phyloP scores from a whole-genome alignment of 805 yeast genomes.

The Yarrowia divulgata region DNA sequence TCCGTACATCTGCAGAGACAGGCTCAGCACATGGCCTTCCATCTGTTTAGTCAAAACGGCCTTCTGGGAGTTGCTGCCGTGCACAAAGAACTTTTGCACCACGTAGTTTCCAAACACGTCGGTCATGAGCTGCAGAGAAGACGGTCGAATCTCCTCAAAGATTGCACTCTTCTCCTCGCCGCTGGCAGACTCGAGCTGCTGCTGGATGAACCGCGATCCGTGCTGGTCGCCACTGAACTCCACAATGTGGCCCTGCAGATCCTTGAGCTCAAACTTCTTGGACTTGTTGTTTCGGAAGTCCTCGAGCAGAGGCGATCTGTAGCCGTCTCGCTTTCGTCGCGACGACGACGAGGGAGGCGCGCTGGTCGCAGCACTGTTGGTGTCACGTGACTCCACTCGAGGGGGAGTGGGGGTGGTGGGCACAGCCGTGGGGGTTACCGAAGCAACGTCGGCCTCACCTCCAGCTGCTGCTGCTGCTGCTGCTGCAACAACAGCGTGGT shows the following conservation, averaged over 20 bases:
- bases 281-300: constrained; percentile 76
- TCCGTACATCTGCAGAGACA: constrained; percentile 95
- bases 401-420: constrained; percentile 33
- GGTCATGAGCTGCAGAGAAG: constrained; percentile 80
- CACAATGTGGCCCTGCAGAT: constrained; percentile 82
- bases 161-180: constrained; percentile 78
- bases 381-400: constrained; percentile 12
- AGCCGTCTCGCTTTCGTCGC: constrained; percentile 36
- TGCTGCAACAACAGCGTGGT: background rate
- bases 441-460: background rate
- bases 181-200: constrained; percentile 70
- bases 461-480: too few relatives aligned
- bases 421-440: background rate
- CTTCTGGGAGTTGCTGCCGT: constrained; percentile 74
- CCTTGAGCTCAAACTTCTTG: constrained; percentile 70
- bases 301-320: constrained; percentile 67
- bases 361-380: constrained; percentile 1
- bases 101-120: constrained; percentile 99
- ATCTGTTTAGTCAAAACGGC: constrained; percentile 70
- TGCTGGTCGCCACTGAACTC: constrained; percentile 96
- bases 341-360: constrained; percentile 26
- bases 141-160: constrained; percentile 81
- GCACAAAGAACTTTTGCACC: constrained; percentile 90
- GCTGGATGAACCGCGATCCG: constrained; percentile 96
- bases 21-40: constrained; percentile 73